Conservation (phyloP, 2,329 filamentous ascomycete species). For the Neonectria magnoliae region DNA sequence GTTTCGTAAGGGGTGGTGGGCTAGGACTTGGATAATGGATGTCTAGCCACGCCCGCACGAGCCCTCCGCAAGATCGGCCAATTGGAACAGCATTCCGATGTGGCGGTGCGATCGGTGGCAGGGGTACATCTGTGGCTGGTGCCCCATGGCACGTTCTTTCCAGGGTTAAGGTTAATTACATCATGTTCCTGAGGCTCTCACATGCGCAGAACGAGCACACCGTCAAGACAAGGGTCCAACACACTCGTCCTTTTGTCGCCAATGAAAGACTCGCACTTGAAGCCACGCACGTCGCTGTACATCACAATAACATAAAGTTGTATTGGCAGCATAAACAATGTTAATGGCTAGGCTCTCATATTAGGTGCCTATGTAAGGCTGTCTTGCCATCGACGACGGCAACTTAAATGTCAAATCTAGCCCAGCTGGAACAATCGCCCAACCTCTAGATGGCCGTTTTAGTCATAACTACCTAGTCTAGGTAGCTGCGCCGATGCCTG, state of each 20-base stretch:
- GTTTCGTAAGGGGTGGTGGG: conserved; percentile 19
- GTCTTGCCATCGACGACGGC: neutral
- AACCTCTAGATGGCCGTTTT: neutral
- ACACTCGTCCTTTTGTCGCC: neutral
- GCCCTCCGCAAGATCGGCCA: conserved; percentile 23
- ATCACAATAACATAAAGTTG: neutral
- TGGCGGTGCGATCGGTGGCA: conserved; percentile 30
- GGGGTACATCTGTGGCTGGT: conserved; percentile 27
- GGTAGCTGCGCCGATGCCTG: neutral
- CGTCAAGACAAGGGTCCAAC: neutral
- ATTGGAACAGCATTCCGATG: conserved; percentile 20
- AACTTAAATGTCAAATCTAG: neutral
- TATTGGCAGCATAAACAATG: no score
- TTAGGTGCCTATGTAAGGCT: neutral
- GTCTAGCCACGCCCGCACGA: conserved; percentile 19
- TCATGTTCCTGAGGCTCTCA: neutral
- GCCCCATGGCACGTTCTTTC: neutral
- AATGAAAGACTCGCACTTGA: neutral
- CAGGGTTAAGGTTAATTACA: no score
- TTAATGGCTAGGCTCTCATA: neutral
- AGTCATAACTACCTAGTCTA: neutral
- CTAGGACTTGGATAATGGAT: conserved; percentile 1
- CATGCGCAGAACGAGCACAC: conserved; percentile 5
- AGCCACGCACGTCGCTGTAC: neutral
- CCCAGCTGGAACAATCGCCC: neutral